Evolutionary conservation across 495 filamentous ascomycete genomes (phyloP), one percentile per base, ranked within the genome.

Genomic region (Elaphomyces granulatus): DNA sequence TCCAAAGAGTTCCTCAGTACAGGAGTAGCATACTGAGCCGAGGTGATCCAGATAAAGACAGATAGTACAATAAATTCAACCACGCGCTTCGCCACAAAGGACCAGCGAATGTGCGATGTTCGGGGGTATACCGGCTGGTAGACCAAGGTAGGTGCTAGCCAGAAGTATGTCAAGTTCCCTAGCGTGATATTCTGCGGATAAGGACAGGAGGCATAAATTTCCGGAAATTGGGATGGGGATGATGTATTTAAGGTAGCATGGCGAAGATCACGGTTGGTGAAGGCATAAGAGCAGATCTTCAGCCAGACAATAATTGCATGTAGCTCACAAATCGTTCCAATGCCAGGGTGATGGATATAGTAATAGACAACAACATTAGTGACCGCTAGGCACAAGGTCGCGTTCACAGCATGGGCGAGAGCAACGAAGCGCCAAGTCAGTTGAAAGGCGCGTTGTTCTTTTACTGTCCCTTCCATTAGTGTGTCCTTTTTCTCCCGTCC

Each of bases 41-140:
- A 82, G 7, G 81, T 72, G 42, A 95, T 77, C 88, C 88, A 98
- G 50, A 98, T 93, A 51, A 92, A 83, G 36, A 87, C 76, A 39
- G 72, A 71, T 9, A 96, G 64, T 26, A 71, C 75, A 15, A 78
- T 59, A 14, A 81, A 75, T 59, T 98, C 90, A 14, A 68, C 72
- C 16, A 87, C 50, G 8, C 90, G 75, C 57, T 94, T 93, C 10
- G 71, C 57, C 16, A 98, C 81, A 53, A 95, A 95, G 2, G 71
- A 50, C 83, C 84, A 93, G 31, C 88, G 74, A 47, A 94, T 83
- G 20, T 68, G 67, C 1, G 67, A 54, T 12, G 78, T 81, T 32
- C 86, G 80, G 8, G 90, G 90, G 52, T 98, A 98, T 8, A 92
- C 84, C 1, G 90, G 88, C 59, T 98, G 90, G 59, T 98, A 98